phyloP scores from a whole-genome alignment of 345 rosid genomes.

The Dovyalis caffra region DNA sequence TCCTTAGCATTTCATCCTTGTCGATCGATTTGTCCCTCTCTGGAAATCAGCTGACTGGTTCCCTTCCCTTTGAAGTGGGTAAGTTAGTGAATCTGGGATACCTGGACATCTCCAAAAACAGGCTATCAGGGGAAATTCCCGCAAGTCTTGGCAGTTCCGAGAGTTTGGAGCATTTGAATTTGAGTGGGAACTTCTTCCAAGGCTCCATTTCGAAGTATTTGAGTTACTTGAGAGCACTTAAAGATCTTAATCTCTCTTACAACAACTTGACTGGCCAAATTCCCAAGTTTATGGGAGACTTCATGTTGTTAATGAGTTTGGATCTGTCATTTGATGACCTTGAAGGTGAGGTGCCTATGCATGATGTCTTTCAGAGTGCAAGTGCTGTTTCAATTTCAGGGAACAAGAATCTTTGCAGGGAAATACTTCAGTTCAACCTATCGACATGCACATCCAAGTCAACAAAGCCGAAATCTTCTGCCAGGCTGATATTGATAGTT shows the following conservation, averaged over 20 bases:
- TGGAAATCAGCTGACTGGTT: neutral
- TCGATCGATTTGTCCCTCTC: neutral
- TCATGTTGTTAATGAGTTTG: neutral
- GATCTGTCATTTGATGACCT: constrained; percentile 17
- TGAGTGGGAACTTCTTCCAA: constrained; percentile 2
- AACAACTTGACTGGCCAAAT: constrained; percentile 11
- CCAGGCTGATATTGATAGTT: neutral
- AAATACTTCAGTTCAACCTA: neutral
- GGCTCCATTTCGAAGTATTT: constrained; percentile 6
- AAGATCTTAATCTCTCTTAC: neutral
- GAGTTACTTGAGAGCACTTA: constrained; percentile 5
- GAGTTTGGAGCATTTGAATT: neutral
- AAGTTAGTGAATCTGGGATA: neutral
- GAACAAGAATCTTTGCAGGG: constrained; percentile 16
- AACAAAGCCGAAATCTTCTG: neutral
- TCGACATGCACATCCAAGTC: neutral
- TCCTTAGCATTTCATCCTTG: constrained; percentile 14
- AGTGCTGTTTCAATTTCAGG: neutral
- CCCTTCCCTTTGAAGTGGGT: constrained; percentile 10
- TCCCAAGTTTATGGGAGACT: neutral
- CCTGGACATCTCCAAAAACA: neutral
- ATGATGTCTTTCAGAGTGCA: constrained; percentile 14
- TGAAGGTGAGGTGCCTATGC: constrained; percentile 12
- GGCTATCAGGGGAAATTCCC: constrained; percentile 19
- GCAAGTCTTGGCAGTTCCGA: constrained; percentile 2